phyloP scores from a whole-genome alignment of 1,139 yeast species.

The Saccharomyces hybrid region DNA sequence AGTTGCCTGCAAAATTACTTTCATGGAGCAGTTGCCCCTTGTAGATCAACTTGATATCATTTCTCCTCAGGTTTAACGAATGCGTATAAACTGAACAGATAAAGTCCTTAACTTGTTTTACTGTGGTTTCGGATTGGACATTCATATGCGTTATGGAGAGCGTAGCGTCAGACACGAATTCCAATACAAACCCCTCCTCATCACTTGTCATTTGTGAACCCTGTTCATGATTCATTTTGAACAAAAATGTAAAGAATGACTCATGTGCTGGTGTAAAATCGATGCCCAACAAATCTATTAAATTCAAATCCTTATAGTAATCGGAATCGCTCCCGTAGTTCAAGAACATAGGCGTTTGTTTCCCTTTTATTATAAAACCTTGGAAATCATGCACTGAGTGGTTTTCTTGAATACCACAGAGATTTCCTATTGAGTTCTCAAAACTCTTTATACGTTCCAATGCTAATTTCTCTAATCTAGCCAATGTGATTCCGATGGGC shows the following conservation, averaged over 20 bases:
- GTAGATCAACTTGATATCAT: constrained; percentile 24
- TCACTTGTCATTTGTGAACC: neutral
- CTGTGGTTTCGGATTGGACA: constrained; percentile 21
- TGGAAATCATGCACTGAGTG: constrained; percentile 18
- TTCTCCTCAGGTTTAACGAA: constrained; percentile 15
- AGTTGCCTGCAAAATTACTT: constrained; percentile 15
- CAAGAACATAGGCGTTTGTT: constrained; percentile 10
- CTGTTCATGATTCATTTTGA: constrained; percentile 22
- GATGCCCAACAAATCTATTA: constrained; percentile 19
- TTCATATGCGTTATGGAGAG: constrained; percentile 20
- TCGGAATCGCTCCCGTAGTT: constrained; percentile 6
- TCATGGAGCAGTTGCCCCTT: constrained; percentile 24
- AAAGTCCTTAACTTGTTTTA: constrained; percentile 26
- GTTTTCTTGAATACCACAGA: constrained; percentile 12
- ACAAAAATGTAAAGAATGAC: constrained; percentile 21
- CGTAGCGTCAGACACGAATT: constrained; percentile 24
- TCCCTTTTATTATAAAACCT: constrained; percentile 23
- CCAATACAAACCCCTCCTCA: constrained; percentile 11
- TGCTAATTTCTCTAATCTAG: constrained; percentile 4
- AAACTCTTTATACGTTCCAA: neutral
- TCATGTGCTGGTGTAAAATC: constrained; percentile 24
- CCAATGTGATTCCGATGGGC: constrained; percentile 12
- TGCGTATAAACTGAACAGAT: constrained; percentile 25
- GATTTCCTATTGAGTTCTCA: constrained; percentile 3
- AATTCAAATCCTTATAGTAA: constrained; percentile 13